Conservation (phyloP, 768 basidiomycete genomes). For the Rubroboletus pulcherrimus region DNA sequence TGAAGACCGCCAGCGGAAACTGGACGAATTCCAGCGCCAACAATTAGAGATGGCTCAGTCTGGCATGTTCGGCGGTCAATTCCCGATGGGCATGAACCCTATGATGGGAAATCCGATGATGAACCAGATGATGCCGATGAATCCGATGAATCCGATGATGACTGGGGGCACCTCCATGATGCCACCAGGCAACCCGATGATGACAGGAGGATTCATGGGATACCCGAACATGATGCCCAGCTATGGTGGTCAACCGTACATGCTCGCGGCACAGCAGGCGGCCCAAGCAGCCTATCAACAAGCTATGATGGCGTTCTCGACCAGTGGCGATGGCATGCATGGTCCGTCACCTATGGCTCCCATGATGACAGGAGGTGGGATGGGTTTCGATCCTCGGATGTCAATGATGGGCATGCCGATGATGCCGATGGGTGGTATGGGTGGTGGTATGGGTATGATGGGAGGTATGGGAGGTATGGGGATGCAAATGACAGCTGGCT, state of each 20-base stretch:
- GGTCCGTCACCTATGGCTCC: conserved; percentile 42
- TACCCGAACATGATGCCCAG: conserved; percentile 40
- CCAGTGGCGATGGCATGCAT: conserved; percentile 57
- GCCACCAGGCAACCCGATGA: conserved; percentile 44
- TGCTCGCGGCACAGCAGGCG: conserved; percentile 84
- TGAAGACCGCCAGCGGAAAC: conserved; percentile 88
- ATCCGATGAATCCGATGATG: conserved; percentile 55
- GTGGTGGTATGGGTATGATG: conserved; percentile 42
- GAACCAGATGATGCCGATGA: conserved; percentile 46
- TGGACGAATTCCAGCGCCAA: conserved; percentile 85
- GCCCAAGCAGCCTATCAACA: conserved; percentile 83
- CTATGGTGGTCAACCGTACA: conserved; percentile 64
- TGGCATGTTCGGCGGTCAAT: conserved; percentile 60
- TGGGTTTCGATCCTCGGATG: conserved; percentile 71
- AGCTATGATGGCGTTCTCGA: conserved; percentile 79
- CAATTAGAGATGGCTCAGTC: conserved; percentile 90
- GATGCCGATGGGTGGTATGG: conserved; percentile 45
- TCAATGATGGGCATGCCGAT: conserved; percentile 78
- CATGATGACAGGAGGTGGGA: conserved; percentile 54
- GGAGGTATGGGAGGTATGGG: conserved; percentile 39
- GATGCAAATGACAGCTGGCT: conserved; percentile 63
- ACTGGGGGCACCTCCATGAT: conserved; percentile 51
- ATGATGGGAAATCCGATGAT: conserved; percentile 73
- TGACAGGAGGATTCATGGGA: conserved; percentile 49
- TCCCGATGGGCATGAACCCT: conserved; percentile 50